A percentile compares a stretch with the other conserved stretches of the same genome.
Conservation (phyloP, 495 filamentous ascomycete species). For the Trichoderma virens region DNA sequence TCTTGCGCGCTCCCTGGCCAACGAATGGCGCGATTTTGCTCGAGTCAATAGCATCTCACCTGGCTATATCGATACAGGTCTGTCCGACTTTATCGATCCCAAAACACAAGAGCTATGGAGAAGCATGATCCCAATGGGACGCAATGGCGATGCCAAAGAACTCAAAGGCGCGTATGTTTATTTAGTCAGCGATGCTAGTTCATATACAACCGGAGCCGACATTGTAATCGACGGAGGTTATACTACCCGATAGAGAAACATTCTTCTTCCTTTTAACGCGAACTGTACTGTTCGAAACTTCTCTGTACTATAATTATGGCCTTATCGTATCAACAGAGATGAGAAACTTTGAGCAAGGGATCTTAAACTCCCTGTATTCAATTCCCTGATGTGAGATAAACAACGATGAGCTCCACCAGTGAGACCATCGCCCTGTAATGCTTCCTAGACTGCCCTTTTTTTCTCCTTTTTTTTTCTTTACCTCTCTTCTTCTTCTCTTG, state of each 20-base stretch:
- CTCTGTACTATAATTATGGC: not conserved
- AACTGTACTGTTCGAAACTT: not conserved
- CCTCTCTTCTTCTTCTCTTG: no score
- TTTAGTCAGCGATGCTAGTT: constrained; percentile 61
- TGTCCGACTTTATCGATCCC: constrained; percentile 66
- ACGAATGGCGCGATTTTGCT: constrained; percentile 74
- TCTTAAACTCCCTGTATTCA: no score
- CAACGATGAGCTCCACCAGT: no score
- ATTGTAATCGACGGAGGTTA: constrained; percentile 53
- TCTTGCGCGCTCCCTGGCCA: constrained; percentile 50
- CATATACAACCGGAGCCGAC: constrained; percentile 45
- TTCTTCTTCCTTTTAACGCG: not conserved
- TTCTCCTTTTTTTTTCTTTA: no score
- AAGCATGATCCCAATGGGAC: constrained; percentile 69
- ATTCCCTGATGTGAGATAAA: no score
- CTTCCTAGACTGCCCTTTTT: no score
- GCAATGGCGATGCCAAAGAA: constrained; percentile 70
- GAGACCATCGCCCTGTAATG: no score
- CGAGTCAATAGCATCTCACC: constrained; percentile 67
- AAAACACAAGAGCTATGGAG: constrained; percentile 66
- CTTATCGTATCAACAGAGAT: no score
- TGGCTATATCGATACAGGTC: constrained; percentile 72
- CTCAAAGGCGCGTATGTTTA: constrained; percentile 80
- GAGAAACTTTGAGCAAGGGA: no score
- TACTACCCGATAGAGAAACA: constrained; percentile 24